phyloP scores from a whole-genome alignment of 139 green algal genomes.

The Chlamydomonas asymmetrica region DNA sequence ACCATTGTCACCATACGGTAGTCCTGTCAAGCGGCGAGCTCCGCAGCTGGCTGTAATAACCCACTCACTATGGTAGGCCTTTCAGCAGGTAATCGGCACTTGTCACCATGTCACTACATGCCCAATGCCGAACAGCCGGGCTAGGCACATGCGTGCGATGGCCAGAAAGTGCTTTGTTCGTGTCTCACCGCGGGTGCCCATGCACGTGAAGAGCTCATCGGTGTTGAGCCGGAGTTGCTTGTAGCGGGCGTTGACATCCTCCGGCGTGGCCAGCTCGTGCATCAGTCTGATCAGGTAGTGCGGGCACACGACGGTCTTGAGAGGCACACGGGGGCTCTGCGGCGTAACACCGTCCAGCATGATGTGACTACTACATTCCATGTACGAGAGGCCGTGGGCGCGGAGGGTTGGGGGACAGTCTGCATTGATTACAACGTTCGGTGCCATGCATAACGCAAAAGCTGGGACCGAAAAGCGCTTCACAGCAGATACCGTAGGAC shows the following conservation, averaged over 20 bases:
- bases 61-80: background rate
- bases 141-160: background rate
- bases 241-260: slow-evolving; percentile 90
- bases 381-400: too few species aligned
- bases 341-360: too few species aligned
- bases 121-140: too few species aligned
- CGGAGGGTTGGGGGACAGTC: too few species aligned
- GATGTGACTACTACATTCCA: too few species aligned
- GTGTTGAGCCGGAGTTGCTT: slow-evolving; percentile 75
- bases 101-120: too few species aligned
- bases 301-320: slow-evolving; percentile 86
- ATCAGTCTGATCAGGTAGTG: slow-evolving; percentile 73
- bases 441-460: background rate
- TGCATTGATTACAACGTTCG: background rate
- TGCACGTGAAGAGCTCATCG: slow-evolving; percentile 68
- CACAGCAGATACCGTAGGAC: background rate
- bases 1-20: too few species aligned
- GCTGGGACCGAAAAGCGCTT: background rate
- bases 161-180: background rate
- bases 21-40: too few species aligned
- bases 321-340: slow-evolving; percentile 63
- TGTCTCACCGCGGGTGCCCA: slow-evolving; percentile 71
- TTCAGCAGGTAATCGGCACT: too few species aligned
- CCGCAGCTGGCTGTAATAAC: too few species aligned
- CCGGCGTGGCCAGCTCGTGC: slow-evolving; percentile 80